Evolutionary conservation across 2,329 filamentous ascomycete species (phyloP).

Genomic region (Ascomycota sp.): DNA sequence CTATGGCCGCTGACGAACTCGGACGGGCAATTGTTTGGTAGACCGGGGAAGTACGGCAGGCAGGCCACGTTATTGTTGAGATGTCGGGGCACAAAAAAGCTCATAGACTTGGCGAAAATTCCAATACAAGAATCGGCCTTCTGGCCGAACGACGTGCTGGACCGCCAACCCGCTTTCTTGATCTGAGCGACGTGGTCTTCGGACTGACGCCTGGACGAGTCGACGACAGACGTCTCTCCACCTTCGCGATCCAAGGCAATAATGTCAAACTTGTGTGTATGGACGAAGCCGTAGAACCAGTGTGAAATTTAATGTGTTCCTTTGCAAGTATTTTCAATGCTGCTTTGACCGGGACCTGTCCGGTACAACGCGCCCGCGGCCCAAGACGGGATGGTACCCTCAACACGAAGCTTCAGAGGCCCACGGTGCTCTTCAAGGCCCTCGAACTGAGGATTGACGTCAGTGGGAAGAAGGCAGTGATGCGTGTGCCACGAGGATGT

Average conservation of each 20-base stretch:
- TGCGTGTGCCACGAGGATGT: neutral
- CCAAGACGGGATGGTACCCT: constrained; percentile 49
- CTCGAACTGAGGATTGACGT: constrained; percentile 34
- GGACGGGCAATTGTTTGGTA: constrained; percentile 8
- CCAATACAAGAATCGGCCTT: constrained; percentile 54
- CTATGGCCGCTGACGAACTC: constrained; percentile 12
- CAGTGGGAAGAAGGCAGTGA: neutral
- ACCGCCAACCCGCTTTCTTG: constrained; percentile 34
- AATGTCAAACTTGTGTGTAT: constrained; percentile 55
- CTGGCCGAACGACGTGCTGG: constrained; percentile 46
- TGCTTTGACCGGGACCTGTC: constrained; percentile 49
- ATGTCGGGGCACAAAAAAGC: constrained; percentile 24
- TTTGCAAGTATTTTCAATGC: constrained; percentile 33
- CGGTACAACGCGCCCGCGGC: constrained; percentile 53
- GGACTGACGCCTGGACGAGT: constrained; percentile 50
- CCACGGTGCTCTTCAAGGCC: constrained; percentile 42
- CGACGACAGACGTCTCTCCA: constrained; percentile 27
- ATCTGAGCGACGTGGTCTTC: constrained; percentile 42
- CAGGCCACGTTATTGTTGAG: constrained; percentile 45
- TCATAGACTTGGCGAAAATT: constrained; percentile 52
- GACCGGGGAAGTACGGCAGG: constrained; percentile 40
- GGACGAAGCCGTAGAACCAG: constrained; percentile 65
- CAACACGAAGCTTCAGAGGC: constrained; percentile 41
- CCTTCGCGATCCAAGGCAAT: constrained; percentile 15
- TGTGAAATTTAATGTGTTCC: constrained; percentile 45